These are phyloP conservation scores for Fusarium nematophilum DNA, from an alignment of 2,329 filamentous ascomycete genomes.

Conservation along the genomic window DNA sequence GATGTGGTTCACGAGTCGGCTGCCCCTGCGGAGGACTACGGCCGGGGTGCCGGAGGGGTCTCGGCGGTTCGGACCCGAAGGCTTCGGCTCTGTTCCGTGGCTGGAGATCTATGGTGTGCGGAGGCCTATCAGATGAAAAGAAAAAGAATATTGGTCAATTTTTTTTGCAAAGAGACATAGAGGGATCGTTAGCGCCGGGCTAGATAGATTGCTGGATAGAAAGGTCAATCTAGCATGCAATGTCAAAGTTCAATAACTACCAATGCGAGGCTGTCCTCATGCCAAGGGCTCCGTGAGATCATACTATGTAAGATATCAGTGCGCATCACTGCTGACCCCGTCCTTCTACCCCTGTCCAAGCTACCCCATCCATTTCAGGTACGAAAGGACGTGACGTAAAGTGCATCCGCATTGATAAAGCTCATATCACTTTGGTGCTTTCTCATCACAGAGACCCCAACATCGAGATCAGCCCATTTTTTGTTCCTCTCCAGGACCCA, in stretches of 20 bases:
- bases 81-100: constrained; percentile 6
- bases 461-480: constrained; percentile 23
- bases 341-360: too few species aligned
- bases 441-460: constrained; percentile 18
- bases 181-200: constrained; percentile 30
- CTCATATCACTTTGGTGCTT: neutral
- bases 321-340: neutral
- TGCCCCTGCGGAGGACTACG: constrained; percentile 3
- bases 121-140: constrained; percentile 9
- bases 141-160: neutral
- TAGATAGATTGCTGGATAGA: constrained; percentile 33
- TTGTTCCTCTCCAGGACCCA: constrained; percentile 35
- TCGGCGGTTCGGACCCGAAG: constrained; percentile 18
- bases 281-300: too few species aligned
- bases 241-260: constrained; percentile 19
- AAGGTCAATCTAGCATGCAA: constrained; percentile 32
- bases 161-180: neutral
- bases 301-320: neutral
- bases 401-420: too few species aligned
- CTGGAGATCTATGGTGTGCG: constrained; percentile 11
- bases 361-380: too few species aligned
- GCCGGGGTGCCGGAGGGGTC: constrained; percentile 16
- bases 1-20: neutral
- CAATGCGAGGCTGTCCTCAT: too few species aligned
- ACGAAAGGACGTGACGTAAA: constrained; percentile 11